These are phyloP conservation scores for Solidago caesia DNA, from an alignment of 129 eudicot genomes.

Conservation along the genomic window DNA sequence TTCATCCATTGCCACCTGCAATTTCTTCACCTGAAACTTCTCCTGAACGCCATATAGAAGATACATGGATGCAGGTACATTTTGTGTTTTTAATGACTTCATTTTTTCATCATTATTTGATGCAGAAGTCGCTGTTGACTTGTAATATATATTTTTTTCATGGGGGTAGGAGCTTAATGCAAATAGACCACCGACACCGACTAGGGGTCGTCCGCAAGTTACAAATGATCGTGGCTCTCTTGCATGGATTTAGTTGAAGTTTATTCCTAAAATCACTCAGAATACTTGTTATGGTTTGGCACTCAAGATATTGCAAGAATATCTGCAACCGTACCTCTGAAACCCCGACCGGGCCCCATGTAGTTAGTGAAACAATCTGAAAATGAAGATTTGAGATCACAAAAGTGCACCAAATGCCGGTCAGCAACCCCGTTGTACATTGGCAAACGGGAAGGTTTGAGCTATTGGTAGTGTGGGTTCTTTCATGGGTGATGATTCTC, in stretches of 20 bases:
- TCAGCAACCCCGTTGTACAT: conserved; percentile 38
- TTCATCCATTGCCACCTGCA: conserved; percentile 98
- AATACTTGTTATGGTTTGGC: conserved; percentile 13
- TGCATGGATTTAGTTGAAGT: conserved; percentile 65
- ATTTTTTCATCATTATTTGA: neutral
- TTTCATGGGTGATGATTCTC: conserved; percentile 38
- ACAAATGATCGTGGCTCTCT: conserved; percentile 86
- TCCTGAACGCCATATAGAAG: conserved; percentile 90
- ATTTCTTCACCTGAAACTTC: conserved; percentile 88
- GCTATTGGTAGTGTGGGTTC: conserved; percentile 25
- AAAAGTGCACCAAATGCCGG: conserved; percentile 23
- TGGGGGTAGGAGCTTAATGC: conserved; percentile 80
- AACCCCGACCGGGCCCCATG: conserved; percentile 1
- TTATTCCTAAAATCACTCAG: conserved; percentile 9
- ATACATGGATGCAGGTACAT: conserved; percentile 98
- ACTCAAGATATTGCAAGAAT: conserved; percentile 13
- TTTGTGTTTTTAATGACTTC: neutral
- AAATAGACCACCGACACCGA: conserved; percentile 98
- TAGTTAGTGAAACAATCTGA: conserved; percentile 23
- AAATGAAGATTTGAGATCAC: conserved; percentile 26
- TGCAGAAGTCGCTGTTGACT: neutral
- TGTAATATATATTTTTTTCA: neutral
- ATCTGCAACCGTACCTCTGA: neutral
- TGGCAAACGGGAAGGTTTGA: conserved; percentile 41
- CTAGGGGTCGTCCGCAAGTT: conserved; percentile 99